These are phyloP conservation scores for Hippophae gyantsensis DNA, from an alignment of 306 rosid genomes.

Conservation along the genomic window DNA sequence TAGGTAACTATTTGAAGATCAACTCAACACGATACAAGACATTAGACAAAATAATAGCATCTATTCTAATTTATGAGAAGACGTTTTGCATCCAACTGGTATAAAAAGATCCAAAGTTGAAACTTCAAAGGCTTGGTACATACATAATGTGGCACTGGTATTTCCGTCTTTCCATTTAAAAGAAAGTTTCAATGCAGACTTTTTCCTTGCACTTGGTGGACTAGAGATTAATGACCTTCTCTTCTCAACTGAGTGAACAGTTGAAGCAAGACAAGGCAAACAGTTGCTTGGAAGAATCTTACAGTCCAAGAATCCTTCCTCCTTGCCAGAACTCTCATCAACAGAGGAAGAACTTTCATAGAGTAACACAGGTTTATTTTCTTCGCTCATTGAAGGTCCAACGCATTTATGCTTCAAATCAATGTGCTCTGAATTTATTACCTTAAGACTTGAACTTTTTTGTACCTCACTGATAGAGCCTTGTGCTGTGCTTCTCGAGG, in stretches of 20 bases:
- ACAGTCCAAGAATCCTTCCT: slow-evolving; percentile 59
- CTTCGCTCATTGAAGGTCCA: slow-evolving; percentile 33
- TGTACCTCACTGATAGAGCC: slow-evolving; percentile 23
- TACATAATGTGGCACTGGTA: slow-evolving; percentile 50
- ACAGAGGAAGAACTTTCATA: slow-evolving; percentile 62
- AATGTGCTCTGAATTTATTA: slow-evolving; percentile 25
- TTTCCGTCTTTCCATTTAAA: slow-evolving; percentile 73
- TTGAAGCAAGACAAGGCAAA: slow-evolving; percentile 83
- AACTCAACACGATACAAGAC: not conserved
- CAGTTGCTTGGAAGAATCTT: slow-evolving; percentile 83
- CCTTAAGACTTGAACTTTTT: slow-evolving; percentile 30
- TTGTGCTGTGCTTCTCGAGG: slow-evolving; percentile 22
- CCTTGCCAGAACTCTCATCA: slow-evolving; percentile 55
- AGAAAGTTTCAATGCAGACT: slow-evolving; percentile 46
- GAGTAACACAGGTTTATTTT: slow-evolving; percentile 57
- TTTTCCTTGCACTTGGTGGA: slow-evolving; percentile 71
- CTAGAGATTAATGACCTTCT: slow-evolving; percentile 26
- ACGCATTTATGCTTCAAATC: slow-evolving; percentile 33
- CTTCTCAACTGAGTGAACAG: slow-evolving; percentile 18
- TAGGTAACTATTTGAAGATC: not conserved
- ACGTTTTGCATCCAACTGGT: not conserved
- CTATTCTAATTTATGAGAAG: not conserved
- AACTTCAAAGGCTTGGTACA: slow-evolving; percentile 20
- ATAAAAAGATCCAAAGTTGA: not conserved
- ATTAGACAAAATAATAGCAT: not conserved